These are phyloP conservation scores for Tagetes erecta DNA, from an alignment of 129 eudicot genomes.

Conservation along the genomic window DNA sequence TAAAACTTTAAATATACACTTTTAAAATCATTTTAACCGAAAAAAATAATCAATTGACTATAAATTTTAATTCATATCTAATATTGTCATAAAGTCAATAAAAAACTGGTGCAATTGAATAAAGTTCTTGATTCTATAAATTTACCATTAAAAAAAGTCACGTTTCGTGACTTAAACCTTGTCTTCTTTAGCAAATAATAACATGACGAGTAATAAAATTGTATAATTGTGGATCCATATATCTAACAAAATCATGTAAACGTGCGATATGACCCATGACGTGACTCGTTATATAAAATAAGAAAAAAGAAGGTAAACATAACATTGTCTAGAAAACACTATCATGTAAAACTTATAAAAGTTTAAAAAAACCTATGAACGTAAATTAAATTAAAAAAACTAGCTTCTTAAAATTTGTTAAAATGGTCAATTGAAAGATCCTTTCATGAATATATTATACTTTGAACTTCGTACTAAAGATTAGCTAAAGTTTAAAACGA, in stretches of 20 bases:
- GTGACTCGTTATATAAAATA: too few relatives aligned
- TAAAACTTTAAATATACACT: neutral
- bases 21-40: neutral
- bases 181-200: too few relatives aligned
- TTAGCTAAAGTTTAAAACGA: neutral
- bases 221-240: too few relatives aligned
- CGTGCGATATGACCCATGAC: too few relatives aligned
- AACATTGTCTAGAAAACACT: too few relatives aligned
- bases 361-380: too few relatives aligned
- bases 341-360: too few relatives aligned
- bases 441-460: neutral
- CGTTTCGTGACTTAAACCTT: neutral
- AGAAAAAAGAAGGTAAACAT: too few relatives aligned
- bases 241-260: too few relatives aligned
- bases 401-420: neutral
- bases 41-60: neutral
- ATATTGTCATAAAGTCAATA: neutral
- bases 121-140: too few relatives aligned
- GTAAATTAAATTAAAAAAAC: neutral
- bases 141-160: neutral
- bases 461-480: neutral
- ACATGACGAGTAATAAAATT: too few relatives aligned
- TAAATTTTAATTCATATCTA: neutral
- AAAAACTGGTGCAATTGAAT: neutral
- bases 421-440: neutral